Evolutionary conservation across 306 rosid genomes (phyloP), one percentile per base, ranked within the genome.

Genomic region (Quercus aquifolioides): DNA sequence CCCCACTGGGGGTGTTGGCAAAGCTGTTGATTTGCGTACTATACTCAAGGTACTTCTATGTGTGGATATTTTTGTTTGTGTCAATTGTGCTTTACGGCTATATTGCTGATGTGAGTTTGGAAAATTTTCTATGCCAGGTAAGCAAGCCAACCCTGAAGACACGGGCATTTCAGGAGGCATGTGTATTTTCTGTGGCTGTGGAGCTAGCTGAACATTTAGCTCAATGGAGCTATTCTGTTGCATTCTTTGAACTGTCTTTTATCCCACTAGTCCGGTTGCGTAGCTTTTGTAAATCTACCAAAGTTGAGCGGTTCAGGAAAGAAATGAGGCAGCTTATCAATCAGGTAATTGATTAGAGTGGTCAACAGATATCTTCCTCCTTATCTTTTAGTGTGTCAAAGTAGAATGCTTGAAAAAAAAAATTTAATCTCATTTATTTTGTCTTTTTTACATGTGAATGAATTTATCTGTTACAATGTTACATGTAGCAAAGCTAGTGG

Each of bases 141-240:
- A 88, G 92, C 89, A 91, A 95, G 86, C 92, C 85, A 54, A 86
- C 87, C 77, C 80, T 95, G 71, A 95, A 95, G 92, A 95, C 98
- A 74, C 88, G 97, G 72, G 93, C 96, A 76, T 95, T 91, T 87
- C 99, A 92, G 86, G 99, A 95, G 88, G 97, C 98, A 2, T 95
- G 99, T 78, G 97, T 92, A 54, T 82, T 84, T 82, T 91, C 90
- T 83, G 99, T 95, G 75, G 84, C 93, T 73, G 96, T 91, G 80
- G 98, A 91, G 91, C 92, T 92, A 81, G 93, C 97, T 64, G 99
- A 90, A 74, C 99, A 92, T 86, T 76, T 95, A 73, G 85, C 96
- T 41, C 96, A 90, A 62, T 92, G 97, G 99, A 92, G 99, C 90
- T 91, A 90, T 79, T 92, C 99, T 60, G 84, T 89, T 81, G 91